Percentiles rank a stretch among this genome's conserved stretches.
Conservation (phyloP, 208 protist genomes). For the Leishmania tropica region DNA sequence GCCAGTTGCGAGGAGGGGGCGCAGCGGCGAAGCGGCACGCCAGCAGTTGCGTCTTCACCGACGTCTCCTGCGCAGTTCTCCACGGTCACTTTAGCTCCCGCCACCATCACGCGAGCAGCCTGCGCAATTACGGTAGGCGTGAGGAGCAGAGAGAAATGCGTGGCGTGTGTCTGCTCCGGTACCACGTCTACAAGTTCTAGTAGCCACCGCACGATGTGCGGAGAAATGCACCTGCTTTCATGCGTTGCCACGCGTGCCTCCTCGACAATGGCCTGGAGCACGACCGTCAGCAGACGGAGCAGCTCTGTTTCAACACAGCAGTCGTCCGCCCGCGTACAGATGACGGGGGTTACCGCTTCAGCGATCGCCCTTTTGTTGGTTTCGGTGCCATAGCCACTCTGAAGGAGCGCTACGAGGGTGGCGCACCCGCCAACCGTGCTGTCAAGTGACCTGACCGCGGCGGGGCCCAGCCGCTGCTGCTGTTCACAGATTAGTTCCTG, state of each 20-base stretch:
- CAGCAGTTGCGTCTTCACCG: not conserved
- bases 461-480: not conserved
- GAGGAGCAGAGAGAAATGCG: constrained; percentile 2
- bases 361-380: too few relatives aligned
- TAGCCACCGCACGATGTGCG: constrained; percentile 2
- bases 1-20: not conserved
- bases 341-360: not conserved
- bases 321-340: not conserved
- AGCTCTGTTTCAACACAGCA: not conserved
- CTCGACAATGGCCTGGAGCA: constrained; percentile 8
- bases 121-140: constrained; percentile 2
- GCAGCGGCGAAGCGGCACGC: not conserved
- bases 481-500: not conserved
- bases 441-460: not conserved
- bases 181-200: not conserved
- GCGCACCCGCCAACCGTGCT: constrained; percentile 3
- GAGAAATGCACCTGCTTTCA: not conserved
- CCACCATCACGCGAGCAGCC: constrained; percentile 7
- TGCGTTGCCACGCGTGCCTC: constrained; percentile 7
- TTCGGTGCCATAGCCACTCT: not conserved
- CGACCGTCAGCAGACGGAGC: not conserved
- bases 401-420: constrained; percentile 8
- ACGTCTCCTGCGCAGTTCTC: not conserved
- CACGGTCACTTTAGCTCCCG: not conserved
- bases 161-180: constrained; percentile 2